phyloP scores from a whole-genome alignment of 78 protist species.

The Pelomyxa schiedti region DNA sequence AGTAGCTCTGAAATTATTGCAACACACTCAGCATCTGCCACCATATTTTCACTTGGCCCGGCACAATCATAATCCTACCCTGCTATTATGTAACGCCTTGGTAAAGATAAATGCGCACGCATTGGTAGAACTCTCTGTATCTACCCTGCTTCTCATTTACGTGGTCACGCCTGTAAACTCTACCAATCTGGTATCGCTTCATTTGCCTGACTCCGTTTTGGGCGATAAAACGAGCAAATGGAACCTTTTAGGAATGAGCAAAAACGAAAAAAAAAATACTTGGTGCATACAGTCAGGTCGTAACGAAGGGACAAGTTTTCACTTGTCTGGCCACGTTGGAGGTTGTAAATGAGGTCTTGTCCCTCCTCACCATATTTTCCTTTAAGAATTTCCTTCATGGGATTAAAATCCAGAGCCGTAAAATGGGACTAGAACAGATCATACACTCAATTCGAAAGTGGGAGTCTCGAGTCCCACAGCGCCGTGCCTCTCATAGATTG shows the following conservation, averaged over 20 bases:
- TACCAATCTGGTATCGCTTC: constrained; percentile 88
- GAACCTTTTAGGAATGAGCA: constrained; percentile 19
- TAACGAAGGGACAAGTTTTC: constrained; percentile 80
- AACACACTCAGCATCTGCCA: constrained; percentile 84
- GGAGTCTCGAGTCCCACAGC: constrained; percentile 92
- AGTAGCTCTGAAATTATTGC: constrained; percentile 58
- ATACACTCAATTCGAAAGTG: constrained; percentile 79
- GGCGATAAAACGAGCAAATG: constrained; percentile 87
- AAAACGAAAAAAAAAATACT: background rate
- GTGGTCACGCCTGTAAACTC: constrained; percentile 89
- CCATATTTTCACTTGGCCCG: constrained; percentile 79
- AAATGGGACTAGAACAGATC: background rate
- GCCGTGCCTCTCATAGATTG: constrained; percentile 84
- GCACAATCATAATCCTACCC: constrained; percentile 84
- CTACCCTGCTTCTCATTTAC: constrained; percentile 75
- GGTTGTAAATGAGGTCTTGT: constrained; percentile 82
- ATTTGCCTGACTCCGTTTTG: constrained; percentile 47
- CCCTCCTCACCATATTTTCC: constrained; percentile 95
- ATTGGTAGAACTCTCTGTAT: constrained; percentile 90
- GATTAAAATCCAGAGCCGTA: background rate
- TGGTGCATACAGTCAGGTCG: constrained; percentile 72
- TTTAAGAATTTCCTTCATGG: constrained; percentile 56
- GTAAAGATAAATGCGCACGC: constrained; percentile 21
- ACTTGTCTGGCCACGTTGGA: constrained; percentile 86
- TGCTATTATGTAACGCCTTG: background rate